Evolutionary conservation across 164 flowering plant species (phyloP), one percentile per base, ranked within the genome.

Genomic region (Magnolia officinalis): DNA sequence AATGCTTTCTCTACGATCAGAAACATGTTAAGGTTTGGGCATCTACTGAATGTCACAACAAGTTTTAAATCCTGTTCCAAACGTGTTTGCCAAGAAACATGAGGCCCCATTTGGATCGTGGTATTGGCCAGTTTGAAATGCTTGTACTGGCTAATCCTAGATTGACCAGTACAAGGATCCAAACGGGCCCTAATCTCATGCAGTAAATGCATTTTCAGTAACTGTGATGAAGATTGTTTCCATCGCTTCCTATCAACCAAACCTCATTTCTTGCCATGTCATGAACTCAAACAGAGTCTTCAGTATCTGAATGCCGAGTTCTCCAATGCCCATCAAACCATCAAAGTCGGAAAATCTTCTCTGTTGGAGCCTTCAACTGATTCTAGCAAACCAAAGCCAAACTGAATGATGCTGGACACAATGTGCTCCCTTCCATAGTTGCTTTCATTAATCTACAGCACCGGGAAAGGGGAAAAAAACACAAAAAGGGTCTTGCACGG

Each of bases 181-280:
- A 65, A 20, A 21, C 11, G 5, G 67, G 67, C 9, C 21, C 24
- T n/a, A 8, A 67, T 67, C 19, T 9, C 49, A 67, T 16, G 2
- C 14, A 55, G 18, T 51, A 4, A 11, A 24, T 75, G 58, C 67
- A 76, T 24, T 66, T 24, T 21, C 24, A n/a, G 7, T 45, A 74
- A 69, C 31, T 8, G 23, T 10, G 23, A 52, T 31, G 19, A 55
- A 23, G 7, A 1, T 45, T 63, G 18, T 55, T 65, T 37, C 9
- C 65, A 74, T 19, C n/a, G 1, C 20, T n/a, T 37, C 11, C 19
- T 20, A 37, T 37, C 11, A 31, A 31, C 79, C 84, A 63, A 37
- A 93, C 96, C 98, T 91, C 95, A 78, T 86, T 92, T 82, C 98
- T 88, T 58, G 95, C 87, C 95, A 94, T 91, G 64, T 94, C 95